Percentiles rank a stretch among this genome's conserved stretches.
These are phyloP conservation scores for Leccinum olivaceopallidum DNA, from an alignment of 768 basidiomycete genomes.

Conservation along the genomic window DNA sequence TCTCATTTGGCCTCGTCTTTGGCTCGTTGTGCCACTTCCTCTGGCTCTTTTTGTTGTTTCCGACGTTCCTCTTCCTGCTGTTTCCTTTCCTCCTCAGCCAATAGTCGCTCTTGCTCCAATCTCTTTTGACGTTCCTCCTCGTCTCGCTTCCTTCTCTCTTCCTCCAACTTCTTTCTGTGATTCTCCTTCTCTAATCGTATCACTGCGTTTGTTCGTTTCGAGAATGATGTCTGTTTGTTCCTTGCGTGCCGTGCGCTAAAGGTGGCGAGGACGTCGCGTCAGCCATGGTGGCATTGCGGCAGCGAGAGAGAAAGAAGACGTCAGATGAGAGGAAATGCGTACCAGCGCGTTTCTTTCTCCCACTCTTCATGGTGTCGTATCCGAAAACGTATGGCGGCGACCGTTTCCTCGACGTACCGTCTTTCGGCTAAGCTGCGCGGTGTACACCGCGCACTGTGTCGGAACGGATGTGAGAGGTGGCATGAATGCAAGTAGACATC, in stretches of 20 bases:
- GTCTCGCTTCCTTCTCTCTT: conserved; percentile 51
- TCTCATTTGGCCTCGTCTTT: conserved; percentile 35
- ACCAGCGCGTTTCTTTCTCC: conserved; percentile 54
- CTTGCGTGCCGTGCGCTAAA: conserved; percentile 42
- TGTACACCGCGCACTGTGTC: conserved; percentile 21
- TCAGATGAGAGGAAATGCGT: conserved; percentile 13
- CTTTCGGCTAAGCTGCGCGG: conserved; percentile 34
- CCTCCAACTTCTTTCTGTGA: conserved; percentile 49
- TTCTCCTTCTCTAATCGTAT: conserved; percentile 68
- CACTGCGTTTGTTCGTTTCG: conserved; percentile 31
- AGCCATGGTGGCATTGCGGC: background rate
- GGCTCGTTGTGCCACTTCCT: conserved; percentile 31
- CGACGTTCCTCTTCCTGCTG: conserved; percentile 44
- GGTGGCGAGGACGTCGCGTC: background rate
- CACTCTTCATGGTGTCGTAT: conserved; percentile 48
- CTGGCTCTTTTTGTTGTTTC: conserved; percentile 23
- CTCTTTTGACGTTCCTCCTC: conserved; percentile 48
- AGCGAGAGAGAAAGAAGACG: background rate
- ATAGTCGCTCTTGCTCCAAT: conserved; percentile 49
- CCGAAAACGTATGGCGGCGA: conserved; percentile 46
- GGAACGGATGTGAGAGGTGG: background rate
- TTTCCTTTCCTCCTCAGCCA: conserved; percentile 45
- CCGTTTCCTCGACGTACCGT: conserved; percentile 42
- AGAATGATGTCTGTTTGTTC: conserved; percentile 25
- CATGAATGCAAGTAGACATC: background rate